Evolutionary conservation across 768 basidiomycete species (phyloP).

Genomic region (Coprinellus micaceus): DNA sequence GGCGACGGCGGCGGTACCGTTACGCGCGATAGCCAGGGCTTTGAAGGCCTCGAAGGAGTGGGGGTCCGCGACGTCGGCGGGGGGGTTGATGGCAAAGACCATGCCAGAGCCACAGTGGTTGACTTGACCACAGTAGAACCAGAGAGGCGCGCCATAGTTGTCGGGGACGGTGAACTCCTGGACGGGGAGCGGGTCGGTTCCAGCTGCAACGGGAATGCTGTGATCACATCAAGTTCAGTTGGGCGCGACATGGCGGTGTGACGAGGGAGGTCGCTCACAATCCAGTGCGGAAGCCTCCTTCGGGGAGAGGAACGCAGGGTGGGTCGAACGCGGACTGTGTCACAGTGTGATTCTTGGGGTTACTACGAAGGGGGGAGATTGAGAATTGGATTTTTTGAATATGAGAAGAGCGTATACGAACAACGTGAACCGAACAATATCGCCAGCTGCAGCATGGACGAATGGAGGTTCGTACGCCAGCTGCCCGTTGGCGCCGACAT

Average conservation of each 20-base stretch:
- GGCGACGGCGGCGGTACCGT: constrained; percentile 23
- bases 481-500: constrained; percentile 32
- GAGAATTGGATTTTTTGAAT: not conserved
- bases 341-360: constrained; percentile 47
- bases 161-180: constrained; percentile 38
- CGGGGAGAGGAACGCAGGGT: constrained; percentile 25
- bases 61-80: constrained; percentile 25
- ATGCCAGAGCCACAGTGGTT: constrained; percentile 54
- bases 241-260: not conserved
- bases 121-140: constrained; percentile 54
- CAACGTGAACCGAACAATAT: constrained; percentile 48
- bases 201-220: constrained; percentile 23
- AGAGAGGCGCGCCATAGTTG: constrained; percentile 39
- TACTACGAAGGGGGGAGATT: constrained; percentile 21
- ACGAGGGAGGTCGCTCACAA: constrained; percentile 31
- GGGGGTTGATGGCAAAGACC: constrained; percentile 67
- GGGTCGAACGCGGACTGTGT: constrained; percentile 46
- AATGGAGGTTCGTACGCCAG: constrained; percentile 31
- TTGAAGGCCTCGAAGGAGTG: constrained; percentile 50
- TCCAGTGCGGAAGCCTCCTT: constrained; percentile 29
- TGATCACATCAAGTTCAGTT: too few species aligned
- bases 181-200: constrained; percentile 34
- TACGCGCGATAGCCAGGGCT: constrained; percentile 39
- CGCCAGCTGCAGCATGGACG: constrained; percentile 40
- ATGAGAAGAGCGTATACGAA: constrained; percentile 27